Evolutionary conservation across 2,329 filamentous ascomycete species (phyloP), one percentile per base, ranked within the genome.

Genomic region (Fusarium virguliforme): DNA sequence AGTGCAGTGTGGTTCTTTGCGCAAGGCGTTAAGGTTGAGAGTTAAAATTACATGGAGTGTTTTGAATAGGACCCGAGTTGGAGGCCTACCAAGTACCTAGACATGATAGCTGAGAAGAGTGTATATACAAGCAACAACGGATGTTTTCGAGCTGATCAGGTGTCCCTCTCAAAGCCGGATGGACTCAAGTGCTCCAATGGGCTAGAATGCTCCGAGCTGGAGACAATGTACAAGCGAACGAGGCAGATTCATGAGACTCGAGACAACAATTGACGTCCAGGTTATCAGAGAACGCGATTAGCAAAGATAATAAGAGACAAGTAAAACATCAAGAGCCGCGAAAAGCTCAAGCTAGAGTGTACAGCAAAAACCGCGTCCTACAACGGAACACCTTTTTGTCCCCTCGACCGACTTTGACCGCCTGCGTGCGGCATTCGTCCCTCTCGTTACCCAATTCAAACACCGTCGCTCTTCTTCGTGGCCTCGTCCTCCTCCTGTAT

Each of bases 271-370:
- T 53, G 71, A 74, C 68, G 61, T 64, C 71, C 48, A 72, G 61
- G 60, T 73, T 73, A 67, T 65, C 60, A 71, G 62, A 69, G 60
- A 74, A 63, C 71, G 57, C 58, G 62, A 64, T 48, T 51, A 65
- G 59, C 40, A 66, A 37, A 71, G 63, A 73, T 64, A 65, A 64
- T 67, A 62, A 57, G 64, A 69, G 53, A 61, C 62, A 73, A 72
- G 65, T 72, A 73, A 75, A 63, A 60, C 64, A 69, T 59, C 60
- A 37, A 64, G 68, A 73, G 72, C 53, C 66, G 26, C 43, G 28
- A 46, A 51, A 32, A 64, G 64, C 70, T 55, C 70, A 59, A 75
- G 67, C 60, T 68, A 65, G 70, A 75, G 73, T 75, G 63, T 74
- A 75, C 73, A 75, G 64, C 73, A 71, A 70, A 9, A 68, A 54